Evolutionary conservation across 345 rosid genomes (phyloP).

Genomic region (Brassica incana): DNA sequence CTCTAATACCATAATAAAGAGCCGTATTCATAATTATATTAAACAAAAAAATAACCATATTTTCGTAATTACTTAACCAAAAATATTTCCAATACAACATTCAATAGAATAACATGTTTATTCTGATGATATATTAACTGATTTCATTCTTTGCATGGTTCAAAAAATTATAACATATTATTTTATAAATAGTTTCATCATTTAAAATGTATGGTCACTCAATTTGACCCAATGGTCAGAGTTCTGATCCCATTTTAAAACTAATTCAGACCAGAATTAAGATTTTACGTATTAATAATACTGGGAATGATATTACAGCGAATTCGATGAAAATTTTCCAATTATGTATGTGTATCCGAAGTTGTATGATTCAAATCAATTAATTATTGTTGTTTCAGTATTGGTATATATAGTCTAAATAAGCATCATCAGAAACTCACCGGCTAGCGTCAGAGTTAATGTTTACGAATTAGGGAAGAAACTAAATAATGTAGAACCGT

Average conservation of each 20-base stretch:
- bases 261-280: background rate
- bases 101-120: slow-evolving; percentile 18
- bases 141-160: slow-evolving; percentile 6
- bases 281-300: background rate
- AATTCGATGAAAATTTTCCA: background rate
- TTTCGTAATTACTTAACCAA: background rate
- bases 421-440: slow-evolving; percentile 27
- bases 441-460: slow-evolving; percentile 37
- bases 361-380: background rate
- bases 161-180: background rate
- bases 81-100: background rate
- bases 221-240: slow-evolving; percentile 9
- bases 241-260: background rate
- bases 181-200: slow-evolving; percentile 16
- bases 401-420: slow-evolving; percentile 11
- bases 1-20: slow-evolving; percentile 1
- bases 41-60: background rate
- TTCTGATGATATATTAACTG: slow-evolving; percentile 3
- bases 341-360: background rate
- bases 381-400: background rate
- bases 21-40: slow-evolving; percentile 11
- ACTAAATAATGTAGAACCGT: slow-evolving; percentile 14
- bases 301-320: background rate
- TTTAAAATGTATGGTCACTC: slow-evolving; percentile 16
- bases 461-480: slow-evolving; percentile 8